These are phyloP conservation scores for barley (Hordeum vulgare) DNA, from an alignment of 176 grass and related monocot genomes.

Conservation along the genomic window MorexV3_pseudomolecules_assembly NC_058519.1:127560025-127560524, in stretches of 20 bases:
- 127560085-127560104: conserved; percentile 1
- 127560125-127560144: conserved; percentile 12
- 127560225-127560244: neutral
- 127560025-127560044: conserved; percentile 30
- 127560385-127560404: too few species aligned
- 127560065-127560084: conserved; percentile 22
- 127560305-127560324: too few species aligned
- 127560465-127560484: too few species aligned
- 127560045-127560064: conserved; percentile 28
- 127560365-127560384: too few species aligned
- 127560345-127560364: too few species aligned
- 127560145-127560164: conserved; percentile 62
- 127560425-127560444: too few species aligned
- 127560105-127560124: neutral
- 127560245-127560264: conserved; percentile 12
- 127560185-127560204: conserved; percentile 18
- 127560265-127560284: too few species aligned
- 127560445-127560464: too few species aligned
- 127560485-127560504: neutral
- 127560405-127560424: too few species aligned
- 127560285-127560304: too few species aligned
- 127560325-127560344: too few species aligned
- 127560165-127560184: conserved; percentile 40
- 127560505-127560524: neutral
- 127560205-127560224: conserved; percentile 8